phyloP scores from a whole-genome alignment of 306 rosid genomes.

The Rosa rugosa region DNA sequence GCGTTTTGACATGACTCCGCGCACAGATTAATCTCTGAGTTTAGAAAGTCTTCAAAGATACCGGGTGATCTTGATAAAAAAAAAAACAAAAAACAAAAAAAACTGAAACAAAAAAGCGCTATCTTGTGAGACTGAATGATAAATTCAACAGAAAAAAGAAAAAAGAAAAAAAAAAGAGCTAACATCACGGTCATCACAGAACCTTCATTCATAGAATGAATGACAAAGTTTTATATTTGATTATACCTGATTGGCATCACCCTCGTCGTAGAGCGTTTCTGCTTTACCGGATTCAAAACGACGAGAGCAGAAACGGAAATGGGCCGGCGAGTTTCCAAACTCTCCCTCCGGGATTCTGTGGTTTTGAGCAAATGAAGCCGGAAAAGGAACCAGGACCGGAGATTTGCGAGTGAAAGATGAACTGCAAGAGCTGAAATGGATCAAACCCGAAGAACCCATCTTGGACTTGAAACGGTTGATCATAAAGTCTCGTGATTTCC shows the following conservation, averaged over 20 bases:
- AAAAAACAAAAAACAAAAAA: too few species aligned
- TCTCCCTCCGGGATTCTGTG: slow-evolving; percentile 7
- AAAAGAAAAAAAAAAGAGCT: not conserved
- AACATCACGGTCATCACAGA: not conserved
- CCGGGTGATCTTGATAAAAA: too few species aligned
- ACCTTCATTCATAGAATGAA: not conserved
- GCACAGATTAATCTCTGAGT: too few species aligned
- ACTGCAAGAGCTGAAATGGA: slow-evolving; percentile 8
- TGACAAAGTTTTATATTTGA: not conserved
- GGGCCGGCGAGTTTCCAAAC: slow-evolving; percentile 2
- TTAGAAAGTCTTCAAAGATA: too few species aligned
- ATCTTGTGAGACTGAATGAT: not conserved
- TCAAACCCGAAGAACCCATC: slow-evolving; percentile 18
- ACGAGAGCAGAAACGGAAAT: slow-evolving; percentile 34
- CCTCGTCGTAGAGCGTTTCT: slow-evolving; percentile 25
- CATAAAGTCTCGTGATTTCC: slow-evolving; percentile 37
- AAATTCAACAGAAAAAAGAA: not conserved
- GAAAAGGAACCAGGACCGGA: slow-evolving; percentile 7
- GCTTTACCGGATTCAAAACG: slow-evolving; percentile 48
- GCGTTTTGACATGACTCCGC: too few species aligned
- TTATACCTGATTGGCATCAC: slow-evolving; percentile 53
- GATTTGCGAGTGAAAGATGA: slow-evolving; percentile 18
- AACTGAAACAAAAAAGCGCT: not conserved
- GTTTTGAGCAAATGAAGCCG: slow-evolving; percentile 7
- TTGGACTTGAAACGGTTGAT: slow-evolving; percentile 41